Percentiles rank a stretch among this genome's conserved stretches.
Conservation (phyloP, 345 rosid genomes). For the Geranium rotundifolium region DNA sequence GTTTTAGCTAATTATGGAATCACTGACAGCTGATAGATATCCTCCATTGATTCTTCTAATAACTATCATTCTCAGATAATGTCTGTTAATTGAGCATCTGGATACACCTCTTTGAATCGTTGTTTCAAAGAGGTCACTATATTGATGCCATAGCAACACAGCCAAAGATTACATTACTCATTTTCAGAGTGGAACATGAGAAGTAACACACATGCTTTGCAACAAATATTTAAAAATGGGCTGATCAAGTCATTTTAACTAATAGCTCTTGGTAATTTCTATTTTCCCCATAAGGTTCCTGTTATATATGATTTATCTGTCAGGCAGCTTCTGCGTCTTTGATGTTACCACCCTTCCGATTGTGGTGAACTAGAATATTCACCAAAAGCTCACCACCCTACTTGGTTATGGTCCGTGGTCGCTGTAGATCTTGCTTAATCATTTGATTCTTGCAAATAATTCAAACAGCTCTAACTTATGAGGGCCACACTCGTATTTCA, state of each 20-base stretch:
- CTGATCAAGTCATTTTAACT: constrained; percentile 8
- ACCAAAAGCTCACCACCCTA: no score
- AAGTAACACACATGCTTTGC: constrained; percentile 37
- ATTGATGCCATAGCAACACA: constrained; percentile 55
- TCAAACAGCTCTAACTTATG: not conserved
- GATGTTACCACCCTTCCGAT: not conserved
- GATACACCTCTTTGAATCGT: constrained; percentile 70
- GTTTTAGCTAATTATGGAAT: not conserved
- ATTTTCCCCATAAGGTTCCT: not conserved
- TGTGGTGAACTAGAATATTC: not conserved
- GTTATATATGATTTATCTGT: not conserved
- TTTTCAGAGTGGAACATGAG: constrained; percentile 42
- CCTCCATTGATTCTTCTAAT: not conserved
- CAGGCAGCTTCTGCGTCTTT: not conserved
- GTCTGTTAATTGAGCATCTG: constrained; percentile 35
- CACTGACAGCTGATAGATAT: not conserved
- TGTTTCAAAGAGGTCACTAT: constrained; percentile 70
- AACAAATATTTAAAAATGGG: constrained; percentile 21
- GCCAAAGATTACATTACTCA: constrained; percentile 49
- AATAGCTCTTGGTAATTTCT: not conserved
- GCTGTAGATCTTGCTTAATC: not conserved
- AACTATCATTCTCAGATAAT: not conserved
- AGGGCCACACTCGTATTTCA: not conserved
- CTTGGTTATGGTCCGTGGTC: not conserved
- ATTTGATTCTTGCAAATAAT: constrained; percentile 1